Conservation (phyloP, 768 basidiomycete genomes). For the Pulveroboletus ravenelii region DNA sequence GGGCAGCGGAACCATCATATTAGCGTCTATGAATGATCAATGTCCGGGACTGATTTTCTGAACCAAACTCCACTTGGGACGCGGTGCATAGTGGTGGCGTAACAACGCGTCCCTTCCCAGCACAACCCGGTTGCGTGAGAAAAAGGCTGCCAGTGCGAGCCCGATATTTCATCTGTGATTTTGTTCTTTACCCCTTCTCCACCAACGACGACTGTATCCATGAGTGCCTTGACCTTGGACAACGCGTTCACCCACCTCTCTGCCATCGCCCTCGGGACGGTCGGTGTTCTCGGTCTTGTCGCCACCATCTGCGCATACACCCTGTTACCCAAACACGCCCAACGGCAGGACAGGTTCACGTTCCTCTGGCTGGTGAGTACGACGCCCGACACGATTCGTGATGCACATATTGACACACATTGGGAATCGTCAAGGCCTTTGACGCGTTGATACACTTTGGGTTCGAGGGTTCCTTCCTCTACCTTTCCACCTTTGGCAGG, state of each 20-base stretch:
- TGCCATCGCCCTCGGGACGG: constrained; percentile 57
- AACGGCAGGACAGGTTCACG: constrained; percentile 60
- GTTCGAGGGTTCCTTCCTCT: constrained; percentile 79
- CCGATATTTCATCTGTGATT: too few relatives aligned
- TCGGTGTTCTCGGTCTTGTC: constrained; percentile 44
- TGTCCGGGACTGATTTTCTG: too few relatives aligned
- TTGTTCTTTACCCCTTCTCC: too few relatives aligned
- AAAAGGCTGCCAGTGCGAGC: too few relatives aligned
- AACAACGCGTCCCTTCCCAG: too few relatives aligned
- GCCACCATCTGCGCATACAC: constrained; percentile 50
- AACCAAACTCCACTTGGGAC: too few relatives aligned
- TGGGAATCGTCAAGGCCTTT: constrained; percentile 48
- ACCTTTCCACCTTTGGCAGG: too few relatives aligned
- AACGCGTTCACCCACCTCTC: constrained; percentile 56
- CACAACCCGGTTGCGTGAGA: too few relatives aligned
- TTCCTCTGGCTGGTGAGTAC: constrained; percentile 76
- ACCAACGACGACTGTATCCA: neutral
- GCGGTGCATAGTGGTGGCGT: too few relatives aligned
- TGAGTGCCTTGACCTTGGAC: constrained; percentile 14
- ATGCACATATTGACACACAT: neutral
- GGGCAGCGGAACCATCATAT: too few relatives aligned
- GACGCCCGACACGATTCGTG: too few relatives aligned
- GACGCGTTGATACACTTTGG: constrained; percentile 77
- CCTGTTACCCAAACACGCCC: constrained; percentile 60
- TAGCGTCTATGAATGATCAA: too few relatives aligned